Evolutionary conservation across 1,284 basidiomycete genomes (phyloP).

Genomic region (Neonothopanus nambi): DNA sequence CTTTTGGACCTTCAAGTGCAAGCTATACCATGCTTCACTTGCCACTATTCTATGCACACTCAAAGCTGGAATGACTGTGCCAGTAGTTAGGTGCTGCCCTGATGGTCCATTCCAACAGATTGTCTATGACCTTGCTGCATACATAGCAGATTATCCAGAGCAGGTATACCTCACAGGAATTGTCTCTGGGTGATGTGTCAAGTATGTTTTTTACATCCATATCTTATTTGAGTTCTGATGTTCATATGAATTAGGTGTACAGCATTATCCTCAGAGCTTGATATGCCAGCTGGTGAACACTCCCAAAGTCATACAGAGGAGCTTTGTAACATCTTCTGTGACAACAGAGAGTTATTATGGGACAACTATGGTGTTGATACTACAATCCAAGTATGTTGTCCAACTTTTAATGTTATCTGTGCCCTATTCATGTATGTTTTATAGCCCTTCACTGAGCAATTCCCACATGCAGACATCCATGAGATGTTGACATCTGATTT

Average conservation of each 20-base stretch:
- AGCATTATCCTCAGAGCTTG: constrained; percentile 5
- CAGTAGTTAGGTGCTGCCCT: constrained; percentile 14
- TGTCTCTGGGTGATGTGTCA: constrained; percentile 20
- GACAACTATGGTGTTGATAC: constrained; percentile 13
- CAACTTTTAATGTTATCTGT: neutral
- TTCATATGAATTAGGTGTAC: constrained; percentile 12
- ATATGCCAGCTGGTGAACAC: too few relatives aligned
- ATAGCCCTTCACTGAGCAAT: constrained; percentile 13
- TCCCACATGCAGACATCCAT: constrained; percentile 28
- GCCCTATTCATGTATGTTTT: neutral
- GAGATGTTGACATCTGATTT: constrained; percentile 27
- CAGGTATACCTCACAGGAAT: constrained; percentile 17
- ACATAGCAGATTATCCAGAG: constrained; percentile 22
- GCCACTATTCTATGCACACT: constrained; percentile 14
- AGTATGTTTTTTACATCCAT: constrained; percentile 11
- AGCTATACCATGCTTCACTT: constrained; percentile 19
- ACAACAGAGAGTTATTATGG: constrained; percentile 4
- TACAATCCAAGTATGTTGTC: constrained; percentile 3
- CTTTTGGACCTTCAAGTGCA: constrained; percentile 22
- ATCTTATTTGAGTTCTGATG: constrained; percentile 18
- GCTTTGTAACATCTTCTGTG: neutral
- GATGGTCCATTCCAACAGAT: constrained; percentile 9
- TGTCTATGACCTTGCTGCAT: constrained; percentile 18
- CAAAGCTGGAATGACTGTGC: constrained; percentile 14
- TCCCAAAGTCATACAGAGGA: too few relatives aligned